phyloP scores from a whole-genome alignment of 495 filamentous ascomycete genomes.

The Xylaria acuta region DNA sequence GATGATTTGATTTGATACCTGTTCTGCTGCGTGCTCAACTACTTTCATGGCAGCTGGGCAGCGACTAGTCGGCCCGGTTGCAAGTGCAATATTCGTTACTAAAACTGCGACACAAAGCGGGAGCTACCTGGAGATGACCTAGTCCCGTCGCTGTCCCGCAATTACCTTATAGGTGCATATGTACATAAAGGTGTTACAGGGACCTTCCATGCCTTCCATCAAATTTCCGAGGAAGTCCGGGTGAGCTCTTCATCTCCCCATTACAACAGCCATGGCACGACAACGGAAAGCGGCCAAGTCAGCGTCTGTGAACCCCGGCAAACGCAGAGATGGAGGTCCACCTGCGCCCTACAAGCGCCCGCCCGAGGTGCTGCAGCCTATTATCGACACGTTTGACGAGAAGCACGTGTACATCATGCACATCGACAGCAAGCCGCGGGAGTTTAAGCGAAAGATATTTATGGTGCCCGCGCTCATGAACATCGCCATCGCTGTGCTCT shows the following conservation, averaged over 20 bases:
- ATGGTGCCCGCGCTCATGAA: slow-evolving; percentile 74
- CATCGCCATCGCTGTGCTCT: slow-evolving; percentile 60
- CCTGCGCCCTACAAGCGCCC: slow-evolving; percentile 69
- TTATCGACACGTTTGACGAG: slow-evolving; percentile 65
- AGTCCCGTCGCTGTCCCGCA: no score
- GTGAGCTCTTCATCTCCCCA: neutral
- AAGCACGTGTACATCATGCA: slow-evolving; percentile 78
- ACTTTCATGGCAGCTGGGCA: neutral
- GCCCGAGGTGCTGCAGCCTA: slow-evolving; percentile 62
- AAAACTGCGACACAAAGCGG: no score
- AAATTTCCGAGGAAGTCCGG: slow-evolving; percentile 14
- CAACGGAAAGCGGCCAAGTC: slow-evolving; percentile 33
- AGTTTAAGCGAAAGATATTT: slow-evolving; percentile 80
- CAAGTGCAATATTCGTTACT: no score
- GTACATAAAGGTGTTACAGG: neutral
- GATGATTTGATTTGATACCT: neutral
- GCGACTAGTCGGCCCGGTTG: no score
- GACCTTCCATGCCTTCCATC: neutral
- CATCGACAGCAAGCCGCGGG: slow-evolving; percentile 67
- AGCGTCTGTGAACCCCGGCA: slow-evolving; percentile 25
- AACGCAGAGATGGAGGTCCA: slow-evolving; percentile 37
- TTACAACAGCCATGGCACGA: slow-evolving; percentile 28
- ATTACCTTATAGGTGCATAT: neutral
- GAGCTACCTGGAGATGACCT: no score
- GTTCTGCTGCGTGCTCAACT: no score